A percentile compares a stretch with the other conserved stretches of the same genome.
phyloP scores from a whole-genome alignment of 2,329 filamentous ascomycete species.

The Diaporthe citri region DNA sequence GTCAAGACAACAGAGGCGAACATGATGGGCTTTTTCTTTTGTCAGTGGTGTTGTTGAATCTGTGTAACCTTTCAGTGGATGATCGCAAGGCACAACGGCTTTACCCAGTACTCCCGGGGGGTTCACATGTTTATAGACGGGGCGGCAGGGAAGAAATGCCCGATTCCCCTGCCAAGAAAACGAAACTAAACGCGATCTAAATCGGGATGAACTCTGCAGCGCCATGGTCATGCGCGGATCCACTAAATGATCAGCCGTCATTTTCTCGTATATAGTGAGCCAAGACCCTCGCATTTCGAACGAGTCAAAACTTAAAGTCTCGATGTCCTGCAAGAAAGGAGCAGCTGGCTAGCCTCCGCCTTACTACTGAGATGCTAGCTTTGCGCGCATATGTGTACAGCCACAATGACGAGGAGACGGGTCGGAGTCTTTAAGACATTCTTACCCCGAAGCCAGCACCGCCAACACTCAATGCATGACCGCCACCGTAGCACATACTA shows the following conservation, averaged over 20 bases:
- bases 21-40: neutral
- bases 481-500: neutral
- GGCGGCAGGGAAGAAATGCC: constrained; percentile 12
- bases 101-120: neutral
- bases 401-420: neutral
- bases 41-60: neutral
- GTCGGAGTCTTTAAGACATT: neutral
- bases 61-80: neutral
- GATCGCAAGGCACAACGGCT: neutral
- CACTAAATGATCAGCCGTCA: constrained; percentile 21
- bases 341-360: neutral
- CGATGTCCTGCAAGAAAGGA: neutral
- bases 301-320: constrained; percentile 11
- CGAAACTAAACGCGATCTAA: constrained; percentile 24
- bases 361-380: neutral
- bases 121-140: neutral
- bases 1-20: neutral
- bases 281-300: constrained; percentile 12
- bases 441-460: no score
- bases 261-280: constrained; percentile 28
- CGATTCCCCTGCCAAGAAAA: constrained; percentile 24
- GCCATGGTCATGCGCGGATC: constrained; percentile 2
- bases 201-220: constrained; percentile 23
- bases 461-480: neutral
- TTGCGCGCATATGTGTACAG: neutral